These are phyloP conservation scores for Mortierella sp. DNA, from an alignment of 371 early-diverging fungal genomes.

Conservation along the genomic window DNA sequence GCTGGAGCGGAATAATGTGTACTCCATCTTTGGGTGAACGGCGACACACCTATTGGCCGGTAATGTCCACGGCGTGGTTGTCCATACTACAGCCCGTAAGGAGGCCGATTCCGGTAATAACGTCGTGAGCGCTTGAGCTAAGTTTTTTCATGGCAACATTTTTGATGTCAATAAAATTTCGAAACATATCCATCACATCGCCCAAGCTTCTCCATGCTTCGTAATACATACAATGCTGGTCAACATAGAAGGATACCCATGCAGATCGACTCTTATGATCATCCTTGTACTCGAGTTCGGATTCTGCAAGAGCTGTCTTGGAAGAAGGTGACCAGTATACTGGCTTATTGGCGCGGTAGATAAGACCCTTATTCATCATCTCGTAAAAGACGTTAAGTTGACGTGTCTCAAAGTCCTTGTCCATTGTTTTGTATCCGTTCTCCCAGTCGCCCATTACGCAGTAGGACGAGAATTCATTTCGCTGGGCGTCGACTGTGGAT, in stretches of 20 bases:
- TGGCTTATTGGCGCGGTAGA: conserved; percentile 71
- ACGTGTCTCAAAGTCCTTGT: conserved; percentile 83
- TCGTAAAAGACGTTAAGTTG: conserved; percentile 85
- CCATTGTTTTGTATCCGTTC: conserved; percentile 83
- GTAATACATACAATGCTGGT: conserved; percentile 54
- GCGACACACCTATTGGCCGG: conserved; percentile 90
- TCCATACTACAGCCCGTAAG: conserved; percentile 86
- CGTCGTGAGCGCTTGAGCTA: conserved; percentile 24
- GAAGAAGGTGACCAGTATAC: conserved; percentile 96
- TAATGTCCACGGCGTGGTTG: conserved; percentile 97
- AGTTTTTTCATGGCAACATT: background rate
- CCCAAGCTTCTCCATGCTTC: background rate
- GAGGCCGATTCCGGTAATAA: conserved; percentile 20
- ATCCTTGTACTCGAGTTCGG: conserved; percentile 91
- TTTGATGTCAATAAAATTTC: no score
- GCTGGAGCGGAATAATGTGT: conserved; percentile 66
- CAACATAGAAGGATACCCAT: conserved; percentile 75
- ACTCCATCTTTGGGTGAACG: conserved; percentile 81
- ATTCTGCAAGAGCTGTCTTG: conserved; percentile 91
- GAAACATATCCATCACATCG: no score
- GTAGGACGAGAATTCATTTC: conserved; percentile 76
- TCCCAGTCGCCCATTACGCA: conserved; percentile 91
- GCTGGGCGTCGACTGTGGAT: conserved; percentile 76
- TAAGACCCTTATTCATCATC: conserved; percentile 78
- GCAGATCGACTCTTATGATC: conserved; percentile 80